Evolutionary conservation across 345 rosid species (phyloP).

Genomic region (Ceriops zippeliana): DNA sequence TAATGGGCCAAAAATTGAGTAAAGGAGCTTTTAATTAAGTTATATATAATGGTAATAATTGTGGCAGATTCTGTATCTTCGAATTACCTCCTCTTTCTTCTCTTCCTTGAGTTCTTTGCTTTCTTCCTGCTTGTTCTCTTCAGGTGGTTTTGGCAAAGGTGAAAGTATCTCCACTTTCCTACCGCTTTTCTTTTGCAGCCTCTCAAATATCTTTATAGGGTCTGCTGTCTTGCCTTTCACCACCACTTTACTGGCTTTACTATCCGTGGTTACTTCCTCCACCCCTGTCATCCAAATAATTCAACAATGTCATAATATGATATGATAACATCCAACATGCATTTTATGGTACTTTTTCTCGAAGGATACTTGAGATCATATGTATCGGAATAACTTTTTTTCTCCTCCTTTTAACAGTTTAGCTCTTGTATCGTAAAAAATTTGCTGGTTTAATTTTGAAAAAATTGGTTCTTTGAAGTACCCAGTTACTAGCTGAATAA

Average conservation of each 20-base stretch:
- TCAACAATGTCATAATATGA: too few species aligned
- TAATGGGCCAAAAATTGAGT: too few species aligned
- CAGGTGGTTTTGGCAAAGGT: conserved; percentile 55
- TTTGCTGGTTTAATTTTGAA: not conserved
- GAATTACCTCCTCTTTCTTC: conserved; percentile 53
- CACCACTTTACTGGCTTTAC: conserved; percentile 61
- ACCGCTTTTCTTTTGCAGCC: conserved; percentile 64
- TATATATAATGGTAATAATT: too few species aligned
- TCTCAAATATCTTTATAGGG: conserved; percentile 55
- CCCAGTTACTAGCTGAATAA: too few species aligned
- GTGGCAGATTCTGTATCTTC: not conserved
- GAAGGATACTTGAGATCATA: too few species aligned
- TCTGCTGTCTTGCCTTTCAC: conserved; percentile 71
- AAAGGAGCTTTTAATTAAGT: too few species aligned
- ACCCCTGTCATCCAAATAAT: conserved; percentile 39
- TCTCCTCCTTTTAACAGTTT: too few species aligned
- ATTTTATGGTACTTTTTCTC: too few species aligned
- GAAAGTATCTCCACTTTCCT: conserved; percentile 65
- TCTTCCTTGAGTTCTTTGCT: conserved; percentile 41
- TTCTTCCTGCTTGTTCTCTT: conserved; percentile 31
- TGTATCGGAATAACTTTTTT: too few species aligned
- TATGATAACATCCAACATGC: too few species aligned
- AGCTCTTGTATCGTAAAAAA: too few species aligned
- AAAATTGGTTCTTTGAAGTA: too few species aligned
- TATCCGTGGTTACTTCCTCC: conserved; percentile 54